Base-by-base conservation (phyloP, 345 rosid genomes). In the Physaria fendleri region DNA sequence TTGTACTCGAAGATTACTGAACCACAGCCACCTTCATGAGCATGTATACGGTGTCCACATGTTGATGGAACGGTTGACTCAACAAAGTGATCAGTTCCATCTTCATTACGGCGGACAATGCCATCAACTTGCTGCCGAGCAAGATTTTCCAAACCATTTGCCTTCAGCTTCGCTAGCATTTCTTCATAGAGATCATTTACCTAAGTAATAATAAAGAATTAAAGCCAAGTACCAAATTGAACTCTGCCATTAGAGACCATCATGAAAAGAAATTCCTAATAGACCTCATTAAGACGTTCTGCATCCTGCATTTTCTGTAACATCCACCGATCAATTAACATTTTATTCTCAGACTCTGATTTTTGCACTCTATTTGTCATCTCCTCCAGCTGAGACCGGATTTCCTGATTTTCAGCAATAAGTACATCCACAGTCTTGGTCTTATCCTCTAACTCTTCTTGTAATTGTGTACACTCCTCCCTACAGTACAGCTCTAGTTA, bases 241-340 rank as follows among this genome's bases (percentile, higher is more conserved):
- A 53, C 30, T 42, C 35, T 22, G 11, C 8, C 4, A 27, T 9
- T 15, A 34, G n/a, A n/a, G 27, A 47, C 3, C 14, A 16, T 11
- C 5, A 6, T 21, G 43, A 23, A 32, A n/a, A 24, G 3, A 14
- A 33, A 24, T 21, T 17, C 17, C 4, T n/a, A 8, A 18, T 4
- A 11, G 74, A 93, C 99, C 97, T 93, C 96, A 11, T 89, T 93
- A 67, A 89, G 89, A 50, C 88, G 87, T 72, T 93, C 99, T 5
- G 99, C 97, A 40, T 89, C 97, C 75, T 89, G 77, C 97, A 93
- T 93, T 77, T 93, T 93, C 69, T 93, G 88, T 67, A 93, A 72
- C 97, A 93, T 93, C 99, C 94, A 93, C 24, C 95, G 88, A 71
- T 93, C 97, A 48, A 93, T 46, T 30, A 93, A 65, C 88, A 83